Base-by-base conservation (phyloP, 768 basidiomycete species). In the Termitomyces heimii region DNA sequence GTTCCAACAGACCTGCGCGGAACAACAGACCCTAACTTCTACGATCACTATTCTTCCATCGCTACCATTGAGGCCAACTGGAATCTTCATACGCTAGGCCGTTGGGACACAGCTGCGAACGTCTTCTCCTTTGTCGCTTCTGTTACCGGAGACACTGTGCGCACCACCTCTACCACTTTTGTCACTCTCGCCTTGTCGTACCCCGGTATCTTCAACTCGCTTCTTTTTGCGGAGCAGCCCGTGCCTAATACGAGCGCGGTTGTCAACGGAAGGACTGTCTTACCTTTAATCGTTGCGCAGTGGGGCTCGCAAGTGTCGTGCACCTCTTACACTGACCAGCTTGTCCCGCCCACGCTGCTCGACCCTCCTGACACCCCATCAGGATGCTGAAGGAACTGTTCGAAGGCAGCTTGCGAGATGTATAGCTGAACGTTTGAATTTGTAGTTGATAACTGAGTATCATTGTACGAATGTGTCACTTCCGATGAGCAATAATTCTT, bases 41-140 rank as follows among this genome's bases (percentile, higher is more conserved):
- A 87, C 68, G 79, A 79, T 2, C 85, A 87, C 67, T 86, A 84
- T 70, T 84, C 83, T 1, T 63, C 70, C 45, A 71, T 85, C 51
- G 75, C 78, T 13, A 82, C 84, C 29, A 75, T 85, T 20, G 67
- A 85, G 67, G 75, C 77, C 31, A 87, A 87, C 70, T 86, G 85
- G 84, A 69, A 70, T 6, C 80, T 87, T 37, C 77, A 77, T 29
- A 82, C 80, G 16, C 81, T 86, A 29, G 85, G 84, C n/a, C 78
- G 84, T 10, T 62, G 55, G 54, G 60, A 62, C 40, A 55, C 56
- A 32, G 60, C 55, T 68, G 73, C 70, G 54, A 84, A 85, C 62
- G 83, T 85, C 57, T 83, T 79, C 68, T 56, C 67, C 24, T 68
- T 82, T 49, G 81, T 86, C 47, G 82, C 79, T 6, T 59, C 75